Conservation (phyloP, 257 asterid species). For the Solanum microdontum region DNA sequence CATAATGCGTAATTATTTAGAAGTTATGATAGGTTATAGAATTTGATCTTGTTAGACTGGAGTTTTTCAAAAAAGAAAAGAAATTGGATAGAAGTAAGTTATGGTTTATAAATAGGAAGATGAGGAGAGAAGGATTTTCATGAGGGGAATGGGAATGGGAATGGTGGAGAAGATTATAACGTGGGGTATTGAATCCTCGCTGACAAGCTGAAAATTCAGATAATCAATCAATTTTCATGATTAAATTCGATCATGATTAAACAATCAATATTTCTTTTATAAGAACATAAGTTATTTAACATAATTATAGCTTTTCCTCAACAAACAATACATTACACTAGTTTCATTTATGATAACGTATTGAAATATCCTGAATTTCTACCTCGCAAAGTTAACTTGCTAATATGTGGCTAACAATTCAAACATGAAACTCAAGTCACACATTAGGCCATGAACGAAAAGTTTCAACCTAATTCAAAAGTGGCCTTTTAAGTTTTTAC, state of each 20-base stretch:
- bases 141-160: not conserved
- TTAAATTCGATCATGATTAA: not conserved
- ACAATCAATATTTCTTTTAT: not conserved
- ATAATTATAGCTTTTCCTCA: not conserved
- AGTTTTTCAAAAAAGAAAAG: too few species aligned
- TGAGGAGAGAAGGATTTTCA: not conserved
- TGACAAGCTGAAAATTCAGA: not conserved
- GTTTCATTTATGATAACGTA: not conserved
- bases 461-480: not conserved
- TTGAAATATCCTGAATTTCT: not conserved
- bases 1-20: not conserved
- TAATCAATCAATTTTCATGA: too few species aligned
- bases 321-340: not conserved
- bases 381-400: not conserved
- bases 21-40: too few species aligned
- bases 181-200: too few species aligned
- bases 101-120: not conserved
- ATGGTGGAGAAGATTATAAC: too few species aligned
- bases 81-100: not conserved
- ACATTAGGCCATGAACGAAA: not conserved
- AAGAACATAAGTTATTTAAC: not conserved
- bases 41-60: accelerated
- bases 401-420: not conserved
- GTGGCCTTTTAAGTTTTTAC: not conserved
- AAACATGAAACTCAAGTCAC: not conserved